Base-by-base conservation (phyloP, 139 green algal species). In the Diplosphaera chodatii region DNA sequence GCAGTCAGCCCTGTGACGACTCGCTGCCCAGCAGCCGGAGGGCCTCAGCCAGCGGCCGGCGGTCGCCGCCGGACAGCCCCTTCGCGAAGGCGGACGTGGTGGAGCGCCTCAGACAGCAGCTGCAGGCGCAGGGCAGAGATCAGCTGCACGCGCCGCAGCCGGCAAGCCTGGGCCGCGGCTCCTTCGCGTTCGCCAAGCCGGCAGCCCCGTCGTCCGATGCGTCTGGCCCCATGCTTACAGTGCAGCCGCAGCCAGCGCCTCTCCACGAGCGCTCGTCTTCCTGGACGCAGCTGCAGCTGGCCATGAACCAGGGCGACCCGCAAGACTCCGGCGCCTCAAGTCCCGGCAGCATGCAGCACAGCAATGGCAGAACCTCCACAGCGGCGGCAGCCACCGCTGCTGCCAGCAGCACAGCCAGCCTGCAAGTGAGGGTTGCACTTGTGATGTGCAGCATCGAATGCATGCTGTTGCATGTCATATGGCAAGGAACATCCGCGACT, bases 51-150 rank as follows among this genome's bases (percentile, higher is more conserved):
- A n/a, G n/a, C n/a, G n/a, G n/a, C n/a, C n/a, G n/a, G n/a, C n/a
- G n/a, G n/a, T n/a, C n/a, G n/a, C n/a, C n/a, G n/a, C n/a, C n/a
- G n/a, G n/a, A n/a, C n/a, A n/a, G n/a, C n/a, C n/a, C n/a, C n/a
- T 23, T 23, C 25, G 10, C 21, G 34, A 37, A 56, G 29, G 28
- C 41, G 15, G 28, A 67, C 31, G 71, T 81, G 55, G 48, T 34
- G 15, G 76, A 70, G 37, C 76, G 76, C 66, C 73, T 77, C 18
- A 59, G 70, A 22, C 76, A 81, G 76, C 76, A 81, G 70, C 65
- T 68, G 37, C 40, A 66, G 5, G 76, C 77, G 70, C 76, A 66
- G 22, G 76, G 76, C 69, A 69, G 72, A 23, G 56, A 77, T 37
- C 65, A 77, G 76, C 71, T 77, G 66, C 63, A 56, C 34, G 69